Evolutionary conservation across 1,284 basidiomycete species (phyloP), one percentile per base, ranked within the genome.

Genomic region (Testicularia cyperi): DNA sequence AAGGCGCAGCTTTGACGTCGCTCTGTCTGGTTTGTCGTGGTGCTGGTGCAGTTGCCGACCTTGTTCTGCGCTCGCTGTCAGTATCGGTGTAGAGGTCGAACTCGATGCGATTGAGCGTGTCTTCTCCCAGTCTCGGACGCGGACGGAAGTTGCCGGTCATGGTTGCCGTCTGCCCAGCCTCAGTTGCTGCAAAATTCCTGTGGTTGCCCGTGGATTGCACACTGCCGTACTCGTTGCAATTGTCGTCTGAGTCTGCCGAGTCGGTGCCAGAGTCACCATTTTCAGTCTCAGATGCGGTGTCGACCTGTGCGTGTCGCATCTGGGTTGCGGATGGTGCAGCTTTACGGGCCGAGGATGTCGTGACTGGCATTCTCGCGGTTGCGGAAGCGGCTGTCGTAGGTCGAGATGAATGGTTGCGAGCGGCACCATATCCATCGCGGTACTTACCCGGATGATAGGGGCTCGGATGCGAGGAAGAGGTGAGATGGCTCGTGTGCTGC

Each of bases 151-250:
- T 38, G 29, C 38, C 33, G 2, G 48, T 60, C 32, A 51, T 48
- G 16, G 48, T 53, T n/a, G 37, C 44, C 25, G 49, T 58, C 22
- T 62, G 57, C 2, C 47, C 52, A 13, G 49, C 55, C 6, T 49
- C 56, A 2, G 56, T 68, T 9, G 57, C 55, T 10, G 54, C 54
- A 38, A 64, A 61, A 19, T 42, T 55, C 25, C 53, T 44, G 22
- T 68, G 65, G 25, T 68, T 68, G 32, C 65, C 65, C 1, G 65
- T 68, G 28, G 54, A 43, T 46, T 49, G 40, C 41, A 54, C 13
- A 39, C 44, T 14, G 51, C 38, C n/a, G 38, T 48, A 18, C 29
- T 28, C 47, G 19, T 48, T 36, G 7, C 49, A 36, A 31, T 52
- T 46, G n/a, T 35, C 43, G 21, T 47, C 46, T 6, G 49, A 54